Evolutionary conservation across 176 grass and related monocot genomes (phyloP).

Genomic region (Tillandsia leiboldiana): DNA sequence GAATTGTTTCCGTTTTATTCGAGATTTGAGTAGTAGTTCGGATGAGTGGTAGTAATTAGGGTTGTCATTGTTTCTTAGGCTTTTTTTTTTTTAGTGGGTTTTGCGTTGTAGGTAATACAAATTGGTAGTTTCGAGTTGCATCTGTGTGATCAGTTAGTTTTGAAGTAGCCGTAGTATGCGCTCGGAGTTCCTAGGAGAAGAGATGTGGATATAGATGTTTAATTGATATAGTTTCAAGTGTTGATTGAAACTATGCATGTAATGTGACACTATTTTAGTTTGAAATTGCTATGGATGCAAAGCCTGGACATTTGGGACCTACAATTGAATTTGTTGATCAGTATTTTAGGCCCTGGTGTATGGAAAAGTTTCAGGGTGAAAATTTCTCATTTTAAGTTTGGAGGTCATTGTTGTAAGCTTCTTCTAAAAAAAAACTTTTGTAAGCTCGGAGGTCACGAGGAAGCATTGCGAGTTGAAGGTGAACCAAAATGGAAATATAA

Average conservation of each 20-base stretch:
- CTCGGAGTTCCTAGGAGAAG: neutral
- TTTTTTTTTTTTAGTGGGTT: neutral
- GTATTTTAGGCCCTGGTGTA: no score
- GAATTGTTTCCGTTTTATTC: neutral
- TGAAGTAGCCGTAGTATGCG: neutral
- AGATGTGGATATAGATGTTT: neutral
- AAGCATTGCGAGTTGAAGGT: no score
- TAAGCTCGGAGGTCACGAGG: no score
- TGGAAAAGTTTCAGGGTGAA: no score
- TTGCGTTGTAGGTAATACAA: neutral
- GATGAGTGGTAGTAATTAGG: neutral
- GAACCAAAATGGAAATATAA: no score
- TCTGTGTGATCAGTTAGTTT: neutral
- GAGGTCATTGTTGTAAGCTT: no score
- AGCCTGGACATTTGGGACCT: no score
- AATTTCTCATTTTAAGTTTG: no score
- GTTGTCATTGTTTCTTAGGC: neutral
- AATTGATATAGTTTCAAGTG: neutral
- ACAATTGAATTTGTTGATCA: no score
- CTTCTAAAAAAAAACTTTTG: no score
- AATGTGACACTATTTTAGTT: neutral
- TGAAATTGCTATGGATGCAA: no score
- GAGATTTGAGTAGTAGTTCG: neutral
- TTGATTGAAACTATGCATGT: neutral
- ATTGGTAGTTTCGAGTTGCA: neutral